Evolutionary conservation across 2,329 filamentous ascomycete species (phyloP).

Genomic region (Pyricularia sp.): DNA sequence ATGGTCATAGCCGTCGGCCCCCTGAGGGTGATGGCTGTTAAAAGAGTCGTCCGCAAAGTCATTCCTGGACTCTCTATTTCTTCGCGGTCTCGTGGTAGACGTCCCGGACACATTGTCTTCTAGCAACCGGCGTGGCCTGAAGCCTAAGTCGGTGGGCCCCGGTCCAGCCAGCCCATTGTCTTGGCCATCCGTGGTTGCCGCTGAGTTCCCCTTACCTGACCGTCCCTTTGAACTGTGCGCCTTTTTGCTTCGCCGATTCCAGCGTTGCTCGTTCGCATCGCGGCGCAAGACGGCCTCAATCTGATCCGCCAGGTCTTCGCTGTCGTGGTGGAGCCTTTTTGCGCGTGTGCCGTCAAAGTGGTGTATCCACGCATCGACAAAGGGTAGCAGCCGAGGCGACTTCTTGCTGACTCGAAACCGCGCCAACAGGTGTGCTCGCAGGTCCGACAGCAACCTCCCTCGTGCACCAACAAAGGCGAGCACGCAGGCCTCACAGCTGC

Average conservation of each 20-base stretch:
- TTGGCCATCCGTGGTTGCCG: not conserved
- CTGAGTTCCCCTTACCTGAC: not conserved
- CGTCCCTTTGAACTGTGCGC: not conserved
- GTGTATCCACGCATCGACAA: slow-evolving; percentile 34
- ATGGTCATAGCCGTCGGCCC: not conserved
- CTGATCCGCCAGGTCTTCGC: not conserved
- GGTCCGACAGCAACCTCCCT: slow-evolving; percentile 29
- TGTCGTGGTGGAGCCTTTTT: not conserved
- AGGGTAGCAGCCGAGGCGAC: slow-evolving; percentile 9
- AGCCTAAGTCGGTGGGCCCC: not conserved
- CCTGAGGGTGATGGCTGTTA: not conserved
- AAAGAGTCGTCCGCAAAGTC: not conserved
- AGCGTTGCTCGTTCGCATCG: not conserved
- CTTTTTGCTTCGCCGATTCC: not conserved
- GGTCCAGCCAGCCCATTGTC: not conserved
- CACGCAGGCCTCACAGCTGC: slow-evolving; percentile 42
- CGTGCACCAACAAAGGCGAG: slow-evolving; percentile 37
- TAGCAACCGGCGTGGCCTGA: not conserved
- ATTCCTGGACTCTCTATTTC: not conserved
- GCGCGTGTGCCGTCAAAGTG: slow-evolving; percentile 2
- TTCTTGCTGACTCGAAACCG: slow-evolving; percentile 17
- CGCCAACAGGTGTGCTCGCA: slow-evolving; percentile 32
- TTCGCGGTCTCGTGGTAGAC: not conserved
- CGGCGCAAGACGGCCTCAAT: not conserved
- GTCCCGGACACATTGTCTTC: not conserved